Evolutionary conservation across 2,329 filamentous ascomycete species (phyloP).

Genomic region (Colletotrichum destructivum): DNA sequence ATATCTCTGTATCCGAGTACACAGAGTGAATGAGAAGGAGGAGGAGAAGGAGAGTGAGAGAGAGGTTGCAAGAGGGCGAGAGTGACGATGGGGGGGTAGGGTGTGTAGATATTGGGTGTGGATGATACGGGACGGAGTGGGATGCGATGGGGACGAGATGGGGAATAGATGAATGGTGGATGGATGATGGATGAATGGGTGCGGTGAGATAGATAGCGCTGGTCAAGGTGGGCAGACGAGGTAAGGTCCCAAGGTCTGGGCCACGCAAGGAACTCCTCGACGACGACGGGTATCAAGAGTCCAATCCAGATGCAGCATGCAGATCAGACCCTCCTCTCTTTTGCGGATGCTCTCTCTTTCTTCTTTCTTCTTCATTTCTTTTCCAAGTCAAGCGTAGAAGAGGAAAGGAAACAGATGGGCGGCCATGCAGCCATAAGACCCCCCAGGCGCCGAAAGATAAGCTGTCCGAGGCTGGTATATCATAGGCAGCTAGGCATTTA

Average conservation of each 20-base stretch:
- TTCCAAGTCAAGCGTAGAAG: neutral
- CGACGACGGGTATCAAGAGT: neutral
- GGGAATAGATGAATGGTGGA: neutral
- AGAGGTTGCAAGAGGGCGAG: neutral
- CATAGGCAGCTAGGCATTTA: neutral
- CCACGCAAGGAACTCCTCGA: constrained; percentile 1
- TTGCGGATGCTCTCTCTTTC: neutral
- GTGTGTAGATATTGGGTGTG: constrained; percentile 21
- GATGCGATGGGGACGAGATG: neutral
- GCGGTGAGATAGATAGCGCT: constrained; percentile 14
- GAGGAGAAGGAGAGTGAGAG: neutral
- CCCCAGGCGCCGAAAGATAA: constrained; percentile 8
- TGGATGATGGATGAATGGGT: neutral
- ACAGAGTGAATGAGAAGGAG: no score
- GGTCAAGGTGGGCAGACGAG: constrained; percentile 1
- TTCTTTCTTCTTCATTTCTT: neutral
- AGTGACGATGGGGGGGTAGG: constrained; percentile 10
- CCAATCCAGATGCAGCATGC: neutral
- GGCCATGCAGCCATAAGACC: neutral
- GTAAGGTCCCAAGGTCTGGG: constrained; percentile 16
- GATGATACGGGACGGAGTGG: constrained; percentile 1
- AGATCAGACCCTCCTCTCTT: neutral
- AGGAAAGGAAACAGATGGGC: neutral
- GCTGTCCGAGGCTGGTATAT: neutral
- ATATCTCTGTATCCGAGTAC: no score